A percentile compares a stretch with the other conserved stretches of the same genome.
These are phyloP conservation scores for Artomyces pyxidatus DNA, from an alignment of 768 basidiomycete species.

Conservation along the genomic window DNA sequence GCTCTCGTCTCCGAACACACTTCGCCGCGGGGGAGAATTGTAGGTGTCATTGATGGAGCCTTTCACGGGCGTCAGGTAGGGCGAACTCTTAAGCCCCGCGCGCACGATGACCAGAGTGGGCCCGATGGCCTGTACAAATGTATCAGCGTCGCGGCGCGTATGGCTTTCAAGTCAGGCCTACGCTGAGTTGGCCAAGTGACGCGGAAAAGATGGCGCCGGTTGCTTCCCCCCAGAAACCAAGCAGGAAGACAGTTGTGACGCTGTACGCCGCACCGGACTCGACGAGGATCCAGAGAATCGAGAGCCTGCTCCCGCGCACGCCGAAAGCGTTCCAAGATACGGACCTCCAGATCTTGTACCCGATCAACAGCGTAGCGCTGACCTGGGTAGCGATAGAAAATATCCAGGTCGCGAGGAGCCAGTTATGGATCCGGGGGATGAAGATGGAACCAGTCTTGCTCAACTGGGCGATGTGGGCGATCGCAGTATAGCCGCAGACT, in stretches of 20 bases:
- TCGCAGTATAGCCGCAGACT: conserved; percentile 5
- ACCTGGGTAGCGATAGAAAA: conserved; percentile 10
- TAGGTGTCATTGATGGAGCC: no score
- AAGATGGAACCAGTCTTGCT: background rate
- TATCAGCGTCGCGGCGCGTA: no score
- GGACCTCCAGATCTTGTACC: conserved; percentile 2
- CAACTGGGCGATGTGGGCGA: background rate
- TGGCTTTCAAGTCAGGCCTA: no score
- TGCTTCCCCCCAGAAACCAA: conserved; percentile 4
- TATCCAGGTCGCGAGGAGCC: conserved; percentile 4
- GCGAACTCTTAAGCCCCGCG: no score
- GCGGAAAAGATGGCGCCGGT: background rate
- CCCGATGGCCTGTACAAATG: no score
- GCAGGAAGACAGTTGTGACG: background rate
- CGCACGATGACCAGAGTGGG: no score
- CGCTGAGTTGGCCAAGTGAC: conserved; percentile 8
- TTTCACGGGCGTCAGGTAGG: no score
- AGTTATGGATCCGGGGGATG: background rate
- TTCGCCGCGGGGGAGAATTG: no score
- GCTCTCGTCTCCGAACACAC: no score
- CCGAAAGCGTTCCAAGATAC: background rate
- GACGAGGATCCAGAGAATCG: conserved; percentile 8
- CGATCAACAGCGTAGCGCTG: conserved; percentile 8
- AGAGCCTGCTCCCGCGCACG: background rate
- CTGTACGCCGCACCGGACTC: conserved; percentile 11